These are phyloP conservation scores for Camellia japonica DNA, from an alignment of 148 eudicot genomes.

Conservation along the genomic window DNA sequence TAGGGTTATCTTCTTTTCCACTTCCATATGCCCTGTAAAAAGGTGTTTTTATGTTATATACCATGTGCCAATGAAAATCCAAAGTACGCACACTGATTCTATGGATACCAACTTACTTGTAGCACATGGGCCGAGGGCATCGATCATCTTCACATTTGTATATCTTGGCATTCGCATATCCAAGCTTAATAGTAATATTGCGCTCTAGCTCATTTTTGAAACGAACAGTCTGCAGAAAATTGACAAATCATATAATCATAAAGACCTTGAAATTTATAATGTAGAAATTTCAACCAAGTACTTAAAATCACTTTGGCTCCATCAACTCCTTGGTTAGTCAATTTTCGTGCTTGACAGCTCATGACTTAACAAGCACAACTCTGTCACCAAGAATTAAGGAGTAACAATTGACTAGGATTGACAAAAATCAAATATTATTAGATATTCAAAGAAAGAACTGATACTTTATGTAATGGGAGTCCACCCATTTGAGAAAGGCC, in stretches of 20 bases:
- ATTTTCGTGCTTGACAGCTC: background rate
- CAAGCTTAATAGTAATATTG: slow-evolving; percentile 96
- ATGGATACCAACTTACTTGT: slow-evolving; percentile 50
- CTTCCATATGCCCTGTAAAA: slow-evolving; percentile 94
- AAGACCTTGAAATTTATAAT: background rate
- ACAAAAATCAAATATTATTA: background rate
- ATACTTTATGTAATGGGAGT: background rate
- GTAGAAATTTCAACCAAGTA: background rate
- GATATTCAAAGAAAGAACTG: background rate
- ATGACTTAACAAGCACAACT: background rate
- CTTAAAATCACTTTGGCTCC: background rate
- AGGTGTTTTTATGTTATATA: background rate
- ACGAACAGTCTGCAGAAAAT: slow-evolving; percentile 75
- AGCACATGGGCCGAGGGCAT: slow-evolving; percentile 91
- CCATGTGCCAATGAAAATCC: background rate
- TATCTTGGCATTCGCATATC: slow-evolving; percentile 98
- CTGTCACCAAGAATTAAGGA: background rate
- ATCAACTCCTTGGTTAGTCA: background rate
- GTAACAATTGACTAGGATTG: background rate
- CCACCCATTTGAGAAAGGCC: background rate
- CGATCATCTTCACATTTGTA: slow-evolving; percentile 95
- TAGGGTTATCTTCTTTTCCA: slow-evolving; percentile 93
- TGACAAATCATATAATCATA: background rate
- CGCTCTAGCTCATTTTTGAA: slow-evolving; percentile 98
- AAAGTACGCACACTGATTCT: background rate